A percentile compares a stretch with the other conserved stretches of the same genome.
phyloP scores from a whole-genome alignment of 2,329 filamentous ascomycete species.

The Sclerotinia glacialis region DNA sequence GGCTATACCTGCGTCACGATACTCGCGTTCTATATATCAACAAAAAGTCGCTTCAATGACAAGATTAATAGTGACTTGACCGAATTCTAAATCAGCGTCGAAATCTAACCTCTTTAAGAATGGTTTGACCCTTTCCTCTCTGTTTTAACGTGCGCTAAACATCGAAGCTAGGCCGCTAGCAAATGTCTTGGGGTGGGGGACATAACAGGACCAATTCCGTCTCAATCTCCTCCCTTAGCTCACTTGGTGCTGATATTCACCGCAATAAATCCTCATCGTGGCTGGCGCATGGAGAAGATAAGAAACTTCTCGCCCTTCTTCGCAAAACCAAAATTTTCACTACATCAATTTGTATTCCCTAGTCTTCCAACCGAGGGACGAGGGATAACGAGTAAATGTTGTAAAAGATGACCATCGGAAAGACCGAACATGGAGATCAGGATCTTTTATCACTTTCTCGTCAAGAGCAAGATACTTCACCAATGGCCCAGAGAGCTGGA shows the following conservation, averaged over 20 bases:
- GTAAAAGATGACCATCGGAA: background rate
- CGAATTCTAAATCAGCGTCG: background rate
- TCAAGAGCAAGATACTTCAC: background rate
- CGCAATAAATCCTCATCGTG: background rate
- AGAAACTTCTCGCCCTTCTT: background rate
- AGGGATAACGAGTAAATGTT: slow-evolving; percentile 21
- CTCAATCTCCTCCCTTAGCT: background rate
- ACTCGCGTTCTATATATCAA: slow-evolving; percentile 15
- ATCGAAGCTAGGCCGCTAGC: too few species aligned
- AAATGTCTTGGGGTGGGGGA: too few species aligned
- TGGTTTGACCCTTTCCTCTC: background rate
- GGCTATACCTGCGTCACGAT: slow-evolving; percentile 12
- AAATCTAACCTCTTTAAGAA: background rate
- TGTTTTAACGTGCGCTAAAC: background rate
- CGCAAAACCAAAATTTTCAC: background rate
- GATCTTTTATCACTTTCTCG: slow-evolving; percentile 1
- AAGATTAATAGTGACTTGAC: background rate
- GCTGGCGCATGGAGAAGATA: background rate
- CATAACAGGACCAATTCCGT: background rate
- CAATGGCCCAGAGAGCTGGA: background rate
- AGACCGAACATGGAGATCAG: background rate
- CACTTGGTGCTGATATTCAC: background rate
- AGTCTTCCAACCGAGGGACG: slow-evolving; percentile 21
- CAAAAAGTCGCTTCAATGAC: background rate
- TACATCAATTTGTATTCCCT: slow-evolving; percentile 25